A percentile compares a stretch with the other conserved stretches of the same genome.
Conservation (phyloP, 192 early-diverging fungal species). For the Phlyctochytrium bullatum region DNA sequence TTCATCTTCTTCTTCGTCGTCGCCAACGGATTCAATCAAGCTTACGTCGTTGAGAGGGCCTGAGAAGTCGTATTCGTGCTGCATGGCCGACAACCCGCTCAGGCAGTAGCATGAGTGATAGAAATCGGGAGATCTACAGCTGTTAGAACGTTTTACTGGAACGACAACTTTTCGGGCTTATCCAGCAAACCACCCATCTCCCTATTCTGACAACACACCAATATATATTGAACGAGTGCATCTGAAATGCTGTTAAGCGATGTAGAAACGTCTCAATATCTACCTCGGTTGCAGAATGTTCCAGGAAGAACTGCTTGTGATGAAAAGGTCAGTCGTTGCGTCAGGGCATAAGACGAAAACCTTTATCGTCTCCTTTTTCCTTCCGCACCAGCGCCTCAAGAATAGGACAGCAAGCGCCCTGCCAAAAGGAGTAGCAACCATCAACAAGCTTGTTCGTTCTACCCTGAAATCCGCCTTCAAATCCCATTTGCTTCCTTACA, state of each 20-base stretch:
- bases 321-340: no score
- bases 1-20: background rate
- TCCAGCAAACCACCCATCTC: constrained; percentile 80
- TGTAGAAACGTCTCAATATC: no score
- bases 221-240: constrained; percentile 82
- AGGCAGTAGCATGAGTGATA: constrained; percentile 97
- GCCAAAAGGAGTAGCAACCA: constrained; percentile 98
- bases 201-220: constrained; percentile 77
- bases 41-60: background rate
- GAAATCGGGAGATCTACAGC: constrained; percentile 64
- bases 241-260: no score
- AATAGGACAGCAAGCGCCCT: constrained; percentile 76
- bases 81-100: constrained; percentile 78
- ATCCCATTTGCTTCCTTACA: constrained; percentile 71
- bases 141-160: background rate
- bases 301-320: constrained; percentile 3
- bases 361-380: background rate
- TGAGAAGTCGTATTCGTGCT: constrained; percentile 60
- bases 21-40: background rate
- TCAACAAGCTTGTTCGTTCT: constrained; percentile 97
- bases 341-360: background rate
- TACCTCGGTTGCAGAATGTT: constrained; percentile 29
- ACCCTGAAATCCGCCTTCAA: constrained; percentile 96
- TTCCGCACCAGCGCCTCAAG: constrained; percentile 36
- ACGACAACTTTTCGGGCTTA: constrained; percentile 86